Percentiles rank a stretch among this genome's conserved stretches.
These are phyloP conservation scores for Phytophthora sansomeana DNA, from an alignment of 352 stramenopile species.

Conservation along the genomic window DNA sequence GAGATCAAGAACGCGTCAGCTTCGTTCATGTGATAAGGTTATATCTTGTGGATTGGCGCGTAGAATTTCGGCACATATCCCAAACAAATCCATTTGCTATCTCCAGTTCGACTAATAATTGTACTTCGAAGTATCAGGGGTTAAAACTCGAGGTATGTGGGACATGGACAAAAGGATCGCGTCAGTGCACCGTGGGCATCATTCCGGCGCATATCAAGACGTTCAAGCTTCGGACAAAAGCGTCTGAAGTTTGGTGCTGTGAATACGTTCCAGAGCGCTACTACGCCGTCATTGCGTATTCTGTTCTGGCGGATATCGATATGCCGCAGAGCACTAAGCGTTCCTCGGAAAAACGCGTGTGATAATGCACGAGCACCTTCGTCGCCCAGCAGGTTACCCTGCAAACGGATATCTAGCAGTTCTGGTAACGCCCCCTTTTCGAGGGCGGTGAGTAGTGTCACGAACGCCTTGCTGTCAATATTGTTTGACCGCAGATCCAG, in stretches of 20 bases:
- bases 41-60: neutral
- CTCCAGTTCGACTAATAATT: neutral
- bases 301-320: conserved; percentile 75
- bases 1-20: conserved; percentile 74
- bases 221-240: conserved; percentile 68
- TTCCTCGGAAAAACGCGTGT: conserved; percentile 64
- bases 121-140: neutral
- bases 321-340: conserved; percentile 44
- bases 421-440: conserved; percentile 62
- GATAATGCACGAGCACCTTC: conserved; percentile 60
- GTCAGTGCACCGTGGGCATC: conserved; percentile 57
- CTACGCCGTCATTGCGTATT: conserved; percentile 66
- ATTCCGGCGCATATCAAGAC: conserved; percentile 73
- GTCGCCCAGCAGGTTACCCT: conserved; percentile 69
- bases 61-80: neutral
- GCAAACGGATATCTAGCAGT: conserved; percentile 56
- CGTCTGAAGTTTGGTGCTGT: conserved; percentile 54
- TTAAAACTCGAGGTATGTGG: conserved; percentile 63
- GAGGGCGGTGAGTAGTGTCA: conserved; percentile 49
- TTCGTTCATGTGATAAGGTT: conserved; percentile 60
- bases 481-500: conserved; percentile 77
- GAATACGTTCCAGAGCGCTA: conserved; percentile 78
- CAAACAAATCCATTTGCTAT: neutral
- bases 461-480: conserved; percentile 54
- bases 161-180: conserved; percentile 63